A percentile compares a stretch with the other conserved stretches of the same genome.
These are phyloP conservation scores for Fomitopsis pulvina DNA, from an alignment of 768 basidiomycete genomes.

Conservation along the genomic window DNA sequence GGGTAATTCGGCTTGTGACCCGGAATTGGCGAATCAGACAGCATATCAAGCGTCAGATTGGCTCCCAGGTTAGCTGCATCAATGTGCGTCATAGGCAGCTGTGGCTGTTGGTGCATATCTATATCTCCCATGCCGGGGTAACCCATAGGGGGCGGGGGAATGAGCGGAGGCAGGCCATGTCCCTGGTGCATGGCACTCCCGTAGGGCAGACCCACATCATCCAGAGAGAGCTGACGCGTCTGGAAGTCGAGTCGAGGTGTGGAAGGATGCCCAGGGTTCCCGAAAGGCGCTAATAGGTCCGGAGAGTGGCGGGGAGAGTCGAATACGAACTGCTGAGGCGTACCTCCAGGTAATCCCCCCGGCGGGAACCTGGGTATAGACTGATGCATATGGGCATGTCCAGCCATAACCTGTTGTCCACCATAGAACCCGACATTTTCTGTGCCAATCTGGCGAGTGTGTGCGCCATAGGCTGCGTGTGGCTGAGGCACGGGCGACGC, in stretches of 20 bases:
- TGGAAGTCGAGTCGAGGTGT: background rate
- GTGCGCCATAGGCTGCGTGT: background rate
- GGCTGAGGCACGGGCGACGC: background rate
- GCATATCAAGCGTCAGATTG: conserved; percentile 16
- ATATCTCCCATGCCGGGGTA: background rate
- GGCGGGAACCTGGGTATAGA: background rate
- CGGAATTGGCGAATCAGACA: conserved; percentile 25
- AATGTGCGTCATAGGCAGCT: background rate
- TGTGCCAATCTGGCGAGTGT: background rate
- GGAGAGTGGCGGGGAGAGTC: background rate
- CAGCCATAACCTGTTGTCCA: background rate
- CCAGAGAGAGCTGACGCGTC: background rate
- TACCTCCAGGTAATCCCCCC: background rate
- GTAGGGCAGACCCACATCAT: background rate
- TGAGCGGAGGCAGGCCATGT: background rate
- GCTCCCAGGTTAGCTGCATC: background rate
- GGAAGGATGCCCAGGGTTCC: background rate
- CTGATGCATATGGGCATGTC: background rate
- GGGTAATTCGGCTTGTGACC: conserved; percentile 32
- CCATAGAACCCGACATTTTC: background rate
- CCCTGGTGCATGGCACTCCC: background rate
- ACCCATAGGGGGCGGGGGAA: background rate
- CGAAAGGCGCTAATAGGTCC: background rate
- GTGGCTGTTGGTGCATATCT: background rate
- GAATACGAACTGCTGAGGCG: background rate